Evolutionary conservation across 495 filamentous ascomycete genomes (phyloP), one percentile per base, ranked within the genome.

Genomic region (Aspergillus cristatus): DNA sequence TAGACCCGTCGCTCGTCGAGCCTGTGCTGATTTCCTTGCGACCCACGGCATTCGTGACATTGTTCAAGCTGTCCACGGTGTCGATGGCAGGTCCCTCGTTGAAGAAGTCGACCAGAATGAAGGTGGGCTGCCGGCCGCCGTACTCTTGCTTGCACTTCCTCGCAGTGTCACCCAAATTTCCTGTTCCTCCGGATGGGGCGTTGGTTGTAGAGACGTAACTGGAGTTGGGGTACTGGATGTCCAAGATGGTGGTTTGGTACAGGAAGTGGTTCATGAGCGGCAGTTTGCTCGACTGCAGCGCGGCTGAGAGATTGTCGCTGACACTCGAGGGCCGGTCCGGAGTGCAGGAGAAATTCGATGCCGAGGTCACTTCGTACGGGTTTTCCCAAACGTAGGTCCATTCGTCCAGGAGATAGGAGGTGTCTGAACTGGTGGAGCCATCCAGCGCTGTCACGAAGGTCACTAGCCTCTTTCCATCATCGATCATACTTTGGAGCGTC

Each of bases 371-470:
- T 40, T 86, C 81, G 61, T 82, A 90, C 0, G 74, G 71, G 16
- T 81, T 86, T 57, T 90, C 84, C 73, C 81, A 88, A 55, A 87
- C 62, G 51, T 79, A 82, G 31, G 61, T 70, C 57, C 84, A 88
- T 56, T 89, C 74, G 53, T 84, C 72, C 37, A 86, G 65, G 6
- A 88, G 73, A 65, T 84, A 86, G 0, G 78, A 71, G 41, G 74
- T 70, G 1, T 46, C 40, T 7, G 60, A 47, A 35, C 69, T 67
- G 28, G 39, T 44, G 14, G 53, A 48, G 5, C 62, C 38, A 28
- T 54, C 54, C 34, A 82, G 48, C 16, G 65, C 67, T 5, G 80
- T 70, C 44, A 86, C 65, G 46, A 83, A 86, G 7, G 71, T 70
- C 37, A 86, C 67, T 1, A 89, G 65, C 0, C 81, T 76, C 6